Base-by-base conservation (phyloP, 2,329 filamentous ascomycete species). In the Aspergillus brunneoviolaceus region DNA sequence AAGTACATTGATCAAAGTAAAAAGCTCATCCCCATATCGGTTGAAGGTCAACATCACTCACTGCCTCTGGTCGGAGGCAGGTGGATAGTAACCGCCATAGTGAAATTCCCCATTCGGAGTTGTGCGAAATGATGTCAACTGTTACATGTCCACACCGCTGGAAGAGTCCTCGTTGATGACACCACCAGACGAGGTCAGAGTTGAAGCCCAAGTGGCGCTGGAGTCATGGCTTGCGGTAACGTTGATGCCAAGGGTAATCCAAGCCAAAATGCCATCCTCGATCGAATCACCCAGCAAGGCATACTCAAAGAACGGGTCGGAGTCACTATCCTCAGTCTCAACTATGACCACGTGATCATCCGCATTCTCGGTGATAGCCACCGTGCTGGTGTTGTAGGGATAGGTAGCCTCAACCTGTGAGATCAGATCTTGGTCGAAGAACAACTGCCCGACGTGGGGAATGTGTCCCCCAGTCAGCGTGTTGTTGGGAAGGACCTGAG, bases 381-480 rank as follows among this genome's bases (percentile, higher is more conserved):
- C 53, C 7, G 58, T 64, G 51, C 66, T 69, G n/a, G 65, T 66
- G 51, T 60, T 68, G 52, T 69, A 69, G 2, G 82, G 81, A 2
- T 70, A 62, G 1, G 74, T 76, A 2, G 71, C 72, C 63, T 84
- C 80, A 53, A 87, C 82, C 49, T 76, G 62, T 25, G 64, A 66
- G 63, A 84, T 78, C n/a, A 88, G 79, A 59, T 77, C 75, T 68
- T 87, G 81, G 67, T 88, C 84, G 49, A 84, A 85, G 78, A 85
- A 88, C 51, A 86, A 69, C 70, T 89, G 86, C n/a, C 86, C 86
- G 45, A 87, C 80, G 71, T 89, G 86, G 7, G 82, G 79, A 55
- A 84, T 80, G 47, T 73, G 77, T 21, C 77, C 79, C 54, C 80
- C 82, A 39, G 76, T 74, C 59, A 84, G 80, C 1, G 70, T 72